phyloP scores from a whole-genome alignment of 768 basidiomycete genomes.

The Pisolithus sp. region DNA sequence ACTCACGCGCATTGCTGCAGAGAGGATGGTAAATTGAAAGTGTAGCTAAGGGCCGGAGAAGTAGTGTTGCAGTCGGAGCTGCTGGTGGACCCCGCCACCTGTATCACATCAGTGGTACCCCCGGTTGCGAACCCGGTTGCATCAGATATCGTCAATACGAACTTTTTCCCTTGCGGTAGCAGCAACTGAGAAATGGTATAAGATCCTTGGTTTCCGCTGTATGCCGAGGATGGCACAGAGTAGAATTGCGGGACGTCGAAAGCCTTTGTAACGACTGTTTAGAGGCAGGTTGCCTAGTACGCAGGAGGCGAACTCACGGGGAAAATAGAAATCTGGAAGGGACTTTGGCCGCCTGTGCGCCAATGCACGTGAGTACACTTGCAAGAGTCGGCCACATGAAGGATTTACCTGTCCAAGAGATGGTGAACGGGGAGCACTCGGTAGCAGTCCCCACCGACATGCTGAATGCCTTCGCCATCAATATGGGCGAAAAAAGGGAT shows the following conservation, averaged over 20 bases:
- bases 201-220: conserved; percentile 47
- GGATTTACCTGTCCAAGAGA: conserved; percentile 57
- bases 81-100: conserved; percentile 41
- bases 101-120: conserved; percentile 45
- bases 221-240: conserved; percentile 49
- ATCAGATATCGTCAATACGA: conserved; percentile 67
- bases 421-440: conserved; percentile 53
- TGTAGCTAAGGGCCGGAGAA: conserved; percentile 38
- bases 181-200: conserved; percentile 42
- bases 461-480: conserved; percentile 30
- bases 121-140: conserved; percentile 63
- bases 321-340: conserved; percentile 42
- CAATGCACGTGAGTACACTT: not conserved
- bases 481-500: conserved; percentile 17
- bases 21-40: conserved; percentile 44
- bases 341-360: conserved; percentile 48
- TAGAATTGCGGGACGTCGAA: conserved; percentile 50
- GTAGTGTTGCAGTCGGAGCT: conserved; percentile 42
- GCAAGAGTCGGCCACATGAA: not conserved
- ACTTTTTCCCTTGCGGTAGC: conserved; percentile 30
- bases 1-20: conserved; percentile 58
- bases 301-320: conserved; percentile 37
- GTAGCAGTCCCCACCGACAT: conserved; percentile 48
- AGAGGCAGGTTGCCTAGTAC: conserved; percentile 1
- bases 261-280: conserved; percentile 30